Conservation (phyloP, 768 basidiomycete genomes). For the Calvatia gigantea region DNA sequence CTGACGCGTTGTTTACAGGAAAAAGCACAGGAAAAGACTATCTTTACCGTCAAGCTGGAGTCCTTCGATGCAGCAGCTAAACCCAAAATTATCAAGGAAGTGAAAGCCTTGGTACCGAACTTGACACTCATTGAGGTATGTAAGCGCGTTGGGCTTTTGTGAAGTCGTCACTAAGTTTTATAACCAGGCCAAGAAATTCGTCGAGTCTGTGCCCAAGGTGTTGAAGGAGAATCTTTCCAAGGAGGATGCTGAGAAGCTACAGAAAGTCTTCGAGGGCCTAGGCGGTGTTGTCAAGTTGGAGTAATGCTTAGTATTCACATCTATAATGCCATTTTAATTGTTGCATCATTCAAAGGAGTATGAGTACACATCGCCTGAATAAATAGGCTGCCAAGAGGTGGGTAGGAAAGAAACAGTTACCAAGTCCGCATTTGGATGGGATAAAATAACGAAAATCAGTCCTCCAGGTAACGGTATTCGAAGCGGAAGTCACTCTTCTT, state of each 20-base stretch:
- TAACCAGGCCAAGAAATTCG: conserved; percentile 95
- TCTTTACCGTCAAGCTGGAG: conserved; percentile 93
- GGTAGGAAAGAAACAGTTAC: conserved; percentile 11
- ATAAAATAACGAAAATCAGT: conserved; percentile 42
- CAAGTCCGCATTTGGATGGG: conserved; percentile 7
- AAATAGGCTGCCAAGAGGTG: conserved; percentile 13
- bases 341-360: conserved; percentile 12
- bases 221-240: conserved; percentile 95
- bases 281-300: conserved; percentile 88
- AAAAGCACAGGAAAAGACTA: conserved; percentile 98
- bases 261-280: conserved; percentile 83
- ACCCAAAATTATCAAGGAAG: conserved; percentile 96
- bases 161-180: conserved; percentile 6
- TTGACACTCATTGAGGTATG: conserved; percentile 96
- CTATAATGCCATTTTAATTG: conserved; percentile 5
- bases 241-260: conserved; percentile 96
- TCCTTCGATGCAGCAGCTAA: conserved; percentile 91
- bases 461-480: conserved; percentile 93
- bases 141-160: conserved; percentile 15
- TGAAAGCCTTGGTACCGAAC: conserved; percentile 93
- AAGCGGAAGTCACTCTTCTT: conserved; percentile 98
- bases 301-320: conserved; percentile 32
- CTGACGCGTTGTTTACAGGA: conserved; percentile 45
- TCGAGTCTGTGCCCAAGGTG: conserved; percentile 89
- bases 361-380: conserved; percentile 18